Conservation (phyloP, 441 rosid species). For the Macaranga tanarius region DNA sequence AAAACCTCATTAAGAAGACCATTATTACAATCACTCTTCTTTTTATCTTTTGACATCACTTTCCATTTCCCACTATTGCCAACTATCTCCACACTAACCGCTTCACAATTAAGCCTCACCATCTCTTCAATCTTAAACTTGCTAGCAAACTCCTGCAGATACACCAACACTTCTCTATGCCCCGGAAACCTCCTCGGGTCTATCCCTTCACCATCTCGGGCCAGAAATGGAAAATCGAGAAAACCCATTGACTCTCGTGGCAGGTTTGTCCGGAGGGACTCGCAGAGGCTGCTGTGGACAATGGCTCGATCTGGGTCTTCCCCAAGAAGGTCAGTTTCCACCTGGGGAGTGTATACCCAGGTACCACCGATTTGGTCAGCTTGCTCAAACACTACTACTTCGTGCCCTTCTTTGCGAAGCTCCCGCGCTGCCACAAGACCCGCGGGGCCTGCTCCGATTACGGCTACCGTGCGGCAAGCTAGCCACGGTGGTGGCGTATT, state of each 20-base stretch:
- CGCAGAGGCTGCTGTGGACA: constrained; percentile 54
- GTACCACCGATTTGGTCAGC: constrained; percentile 48
- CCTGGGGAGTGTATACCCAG: constrained; percentile 52
- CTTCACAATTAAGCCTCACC: constrained; percentile 62
- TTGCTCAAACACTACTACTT: constrained; percentile 50
- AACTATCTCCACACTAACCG: constrained; percentile 38
- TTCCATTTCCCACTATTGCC: constrained; percentile 41
- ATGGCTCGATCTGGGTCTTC: constrained; percentile 39
- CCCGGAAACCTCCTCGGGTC: constrained; percentile 66
- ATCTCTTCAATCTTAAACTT: constrained; percentile 53
- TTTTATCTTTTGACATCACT: constrained; percentile 34
- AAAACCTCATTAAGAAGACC: constrained; percentile 41
- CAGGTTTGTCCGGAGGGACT: constrained; percentile 63
- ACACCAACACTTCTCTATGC: constrained; percentile 62
- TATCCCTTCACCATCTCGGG: constrained; percentile 32
- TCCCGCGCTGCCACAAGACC: constrained; percentile 67
- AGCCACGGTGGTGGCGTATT: constrained; percentile 29
- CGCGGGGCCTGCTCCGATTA: constrained; percentile 72
- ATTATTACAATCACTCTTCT: not conserved
- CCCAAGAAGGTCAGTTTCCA: constrained; percentile 55
- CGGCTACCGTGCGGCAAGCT: constrained; percentile 46
- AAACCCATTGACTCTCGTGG: constrained; percentile 71
- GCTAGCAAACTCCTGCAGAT: constrained; percentile 51
- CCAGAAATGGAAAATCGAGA: constrained; percentile 54
- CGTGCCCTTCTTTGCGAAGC: constrained; percentile 50